Conservation (phyloP, 2,329 filamentous ascomycete species). For the Ophiostoma sp. region DNA sequence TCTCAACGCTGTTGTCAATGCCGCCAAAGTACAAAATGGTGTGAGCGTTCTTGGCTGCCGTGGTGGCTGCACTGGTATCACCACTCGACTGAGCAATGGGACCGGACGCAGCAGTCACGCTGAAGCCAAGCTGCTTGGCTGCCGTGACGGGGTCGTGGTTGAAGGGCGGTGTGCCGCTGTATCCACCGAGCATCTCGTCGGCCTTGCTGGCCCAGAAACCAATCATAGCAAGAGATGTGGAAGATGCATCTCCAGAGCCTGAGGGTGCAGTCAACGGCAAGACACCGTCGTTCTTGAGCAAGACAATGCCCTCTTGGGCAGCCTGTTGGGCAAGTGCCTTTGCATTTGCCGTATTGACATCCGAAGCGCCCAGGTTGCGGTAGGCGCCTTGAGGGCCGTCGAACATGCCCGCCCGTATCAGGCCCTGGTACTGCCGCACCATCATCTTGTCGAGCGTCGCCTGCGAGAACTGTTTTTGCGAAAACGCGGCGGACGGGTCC, state of each 20-base stretch:
- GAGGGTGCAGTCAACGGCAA: conserved; percentile 45
- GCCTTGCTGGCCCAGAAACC: conserved; percentile 59
- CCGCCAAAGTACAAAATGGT: conserved; percentile 58
- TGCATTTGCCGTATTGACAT: conserved; percentile 56
- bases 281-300: conserved; percentile 56
- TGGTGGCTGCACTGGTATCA: conserved; percentile 37
- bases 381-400: conserved; percentile 51
- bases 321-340: conserved; percentile 58
- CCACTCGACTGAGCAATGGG: conserved; percentile 34
- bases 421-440: conserved; percentile 49
- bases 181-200: conserved; percentile 55
- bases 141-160: conserved; percentile 55
- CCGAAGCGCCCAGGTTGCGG: conserved; percentile 52
- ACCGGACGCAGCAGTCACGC: conserved; percentile 29
- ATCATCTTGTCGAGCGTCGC: conserved; percentile 31
- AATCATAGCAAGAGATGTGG: conserved; percentile 42
- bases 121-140: conserved; percentile 47
- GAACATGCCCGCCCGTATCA: conserved; percentile 60
- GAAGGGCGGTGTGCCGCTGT: conserved; percentile 57
- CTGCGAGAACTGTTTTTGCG: conserved; percentile 42
- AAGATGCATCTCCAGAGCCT: not conserved
- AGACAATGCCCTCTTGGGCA: conserved; percentile 47
- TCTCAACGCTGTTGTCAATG: conserved; percentile 53
- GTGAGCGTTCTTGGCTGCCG: conserved; percentile 48
- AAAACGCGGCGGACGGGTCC: conserved; percentile 26